These are phyloP conservation scores for Petunia hybrid DNA, from an alignment of 305 asterid species.

Conservation along the genomic window DNA sequence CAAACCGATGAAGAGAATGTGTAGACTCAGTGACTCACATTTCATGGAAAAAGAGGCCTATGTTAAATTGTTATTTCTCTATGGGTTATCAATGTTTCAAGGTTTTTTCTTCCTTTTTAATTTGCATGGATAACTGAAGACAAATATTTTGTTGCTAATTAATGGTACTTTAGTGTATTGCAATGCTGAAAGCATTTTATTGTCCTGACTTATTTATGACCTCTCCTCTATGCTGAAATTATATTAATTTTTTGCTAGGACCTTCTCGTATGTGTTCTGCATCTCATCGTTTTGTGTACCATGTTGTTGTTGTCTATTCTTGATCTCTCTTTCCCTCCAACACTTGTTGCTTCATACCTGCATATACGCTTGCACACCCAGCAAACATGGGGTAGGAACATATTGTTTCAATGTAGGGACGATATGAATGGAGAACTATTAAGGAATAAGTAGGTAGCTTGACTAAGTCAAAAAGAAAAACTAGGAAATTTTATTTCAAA, in stretches of 20 bases:
- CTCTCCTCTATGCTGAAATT: neutral
- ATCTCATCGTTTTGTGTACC: neutral
- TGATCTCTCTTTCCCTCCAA: neutral
- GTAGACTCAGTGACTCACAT: neutral
- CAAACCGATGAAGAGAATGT: neutral
- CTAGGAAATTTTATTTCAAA: neutral
- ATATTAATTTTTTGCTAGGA: neutral
- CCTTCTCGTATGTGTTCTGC: neutral
- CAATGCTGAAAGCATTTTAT: neutral
- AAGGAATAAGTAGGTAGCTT: neutral
- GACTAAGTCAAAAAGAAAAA: neutral
- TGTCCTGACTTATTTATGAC: neutral
- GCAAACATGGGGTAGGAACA: neutral
- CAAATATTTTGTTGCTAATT: neutral
- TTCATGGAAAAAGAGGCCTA: neutral
- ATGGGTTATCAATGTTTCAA: neutral
- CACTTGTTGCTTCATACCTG: neutral
- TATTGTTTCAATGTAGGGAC: neutral
- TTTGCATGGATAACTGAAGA: neutral
- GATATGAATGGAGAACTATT: neutral
- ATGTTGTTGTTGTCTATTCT: neutral
- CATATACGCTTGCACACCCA: neutral
- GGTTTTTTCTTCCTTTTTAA: neutral
- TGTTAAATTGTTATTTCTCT: neutral
- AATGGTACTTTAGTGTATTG: neutral